Evolutionary conservation across 768 basidiomycete genomes (phyloP).

Genomic region (Suillus clintonianus): DNA sequence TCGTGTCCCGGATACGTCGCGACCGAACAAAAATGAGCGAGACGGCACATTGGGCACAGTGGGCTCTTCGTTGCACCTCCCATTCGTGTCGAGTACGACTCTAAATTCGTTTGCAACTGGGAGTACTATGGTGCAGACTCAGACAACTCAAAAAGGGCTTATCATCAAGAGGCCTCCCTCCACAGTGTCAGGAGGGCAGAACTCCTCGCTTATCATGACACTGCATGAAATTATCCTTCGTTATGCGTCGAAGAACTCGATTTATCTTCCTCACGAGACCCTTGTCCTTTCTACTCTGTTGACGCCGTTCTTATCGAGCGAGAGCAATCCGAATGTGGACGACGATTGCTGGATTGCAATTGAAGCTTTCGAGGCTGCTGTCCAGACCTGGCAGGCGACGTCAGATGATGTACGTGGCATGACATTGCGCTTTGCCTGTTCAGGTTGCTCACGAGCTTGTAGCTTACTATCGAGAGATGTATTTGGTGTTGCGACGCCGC

Average conservation of each 20-base stretch:
- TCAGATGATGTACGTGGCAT: conserved; percentile 51
- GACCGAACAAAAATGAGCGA: conserved; percentile 26
- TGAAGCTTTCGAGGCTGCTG: conserved; percentile 61
- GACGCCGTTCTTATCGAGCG: conserved; percentile 50
- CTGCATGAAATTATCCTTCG: conserved; percentile 50
- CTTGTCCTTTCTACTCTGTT: conserved; percentile 61
- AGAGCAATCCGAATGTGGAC: conserved; percentile 38
- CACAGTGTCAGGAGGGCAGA: conserved; percentile 31
- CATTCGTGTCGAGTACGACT: conserved; percentile 44
- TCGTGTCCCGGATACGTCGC: conserved; percentile 44
- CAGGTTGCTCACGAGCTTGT: conserved; percentile 18
- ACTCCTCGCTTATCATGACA: conserved; percentile 42
- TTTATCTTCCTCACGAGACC: conserved; percentile 54
- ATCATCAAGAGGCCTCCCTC: conserved; percentile 49
- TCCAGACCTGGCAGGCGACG: conserved; percentile 56
- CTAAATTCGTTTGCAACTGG: conserved; percentile 18
- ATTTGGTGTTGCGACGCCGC: conserved; percentile 75
- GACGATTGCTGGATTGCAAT: conserved; percentile 58
- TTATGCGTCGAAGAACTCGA: conserved; percentile 33
- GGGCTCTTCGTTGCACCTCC: conserved; percentile 41
- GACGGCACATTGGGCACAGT: conserved; percentile 26
- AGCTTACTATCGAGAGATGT: conserved; percentile 57
- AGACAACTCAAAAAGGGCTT: conserved; percentile 27
- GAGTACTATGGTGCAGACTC: conserved; percentile 21
- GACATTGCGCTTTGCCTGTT: conserved; percentile 1